phyloP scores from a whole-genome alignment of 75 land plant genomes.

The Pinus taeda region DNA sequence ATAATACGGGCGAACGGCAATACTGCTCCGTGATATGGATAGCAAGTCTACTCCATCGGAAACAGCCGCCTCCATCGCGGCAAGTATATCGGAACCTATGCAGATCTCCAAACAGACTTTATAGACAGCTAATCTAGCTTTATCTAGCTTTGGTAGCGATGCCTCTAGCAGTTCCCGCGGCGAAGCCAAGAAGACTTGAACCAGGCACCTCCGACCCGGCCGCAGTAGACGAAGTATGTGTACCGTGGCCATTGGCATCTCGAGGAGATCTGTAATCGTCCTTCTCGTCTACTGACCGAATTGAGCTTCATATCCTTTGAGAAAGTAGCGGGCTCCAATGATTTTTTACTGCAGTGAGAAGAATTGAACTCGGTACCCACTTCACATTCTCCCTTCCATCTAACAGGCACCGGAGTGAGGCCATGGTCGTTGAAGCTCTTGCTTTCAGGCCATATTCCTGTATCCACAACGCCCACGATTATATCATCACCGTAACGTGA shows the following conservation, averaged over 20 bases:
- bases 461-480: no score
- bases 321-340: conserved; percentile 44
- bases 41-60: no score
- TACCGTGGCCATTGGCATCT: conserved; percentile 58
- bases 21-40: no score
- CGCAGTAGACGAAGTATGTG: conserved; percentile 41
- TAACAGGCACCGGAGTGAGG: conserved; percentile 36
- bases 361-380: conserved; percentile 30
- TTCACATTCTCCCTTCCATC: conserved; percentile 65
- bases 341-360: conserved; percentile 61
- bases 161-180: conserved; percentile 61
- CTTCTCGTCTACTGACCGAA: conserved; percentile 36
- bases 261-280: conserved; percentile 63
- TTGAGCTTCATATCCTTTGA: conserved; percentile 52
- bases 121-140: conserved; percentile 77
- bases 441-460: conserved; percentile 50
- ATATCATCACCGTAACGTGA: no score
- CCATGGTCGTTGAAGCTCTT: conserved; percentile 60
- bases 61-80: no score
- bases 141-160: conserved; percentile 72
- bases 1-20: no score
- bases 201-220: conserved; percentile 28
- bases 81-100: no score
- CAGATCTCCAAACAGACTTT: conserved; percentile 63
- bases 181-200: conserved; percentile 44